These are phyloP conservation scores for Silene coronaria DNA, from an alignment of 179 eudicot species.

Conservation along the genomic window DNA sequence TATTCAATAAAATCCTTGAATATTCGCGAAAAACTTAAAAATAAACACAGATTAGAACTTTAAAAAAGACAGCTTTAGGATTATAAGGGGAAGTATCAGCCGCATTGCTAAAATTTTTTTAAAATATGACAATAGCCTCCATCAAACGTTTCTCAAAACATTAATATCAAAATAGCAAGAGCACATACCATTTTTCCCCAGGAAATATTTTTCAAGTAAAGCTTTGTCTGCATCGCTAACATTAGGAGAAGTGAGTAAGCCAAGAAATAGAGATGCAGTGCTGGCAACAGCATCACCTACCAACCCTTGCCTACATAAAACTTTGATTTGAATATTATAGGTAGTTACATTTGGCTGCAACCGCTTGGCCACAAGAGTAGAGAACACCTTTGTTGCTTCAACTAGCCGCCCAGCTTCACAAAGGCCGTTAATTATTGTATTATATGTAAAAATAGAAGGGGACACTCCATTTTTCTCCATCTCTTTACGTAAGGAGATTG, in stretches of 20 bases:
- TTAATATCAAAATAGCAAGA: not conserved
- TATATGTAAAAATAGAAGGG: constrained; percentile 15
- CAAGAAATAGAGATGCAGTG: not conserved
- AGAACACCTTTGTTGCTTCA: constrained; percentile 7
- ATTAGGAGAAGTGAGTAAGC: not conserved
- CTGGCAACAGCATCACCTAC: not conserved
- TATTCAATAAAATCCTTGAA: too few species aligned
- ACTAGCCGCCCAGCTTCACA: too few species aligned
- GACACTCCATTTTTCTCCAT: constrained; percentile 13
- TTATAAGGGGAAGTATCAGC: too few species aligned
- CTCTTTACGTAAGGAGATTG: not conserved
- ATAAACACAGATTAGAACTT: too few species aligned
- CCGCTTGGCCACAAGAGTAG: constrained; percentile 10
- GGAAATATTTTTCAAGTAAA: not conserved
- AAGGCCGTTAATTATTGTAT: constrained; percentile 18
- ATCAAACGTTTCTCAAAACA: not conserved
- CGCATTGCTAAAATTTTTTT: too few species aligned
- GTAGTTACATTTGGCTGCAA: constrained; percentile 13
- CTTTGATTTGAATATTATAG: constrained; percentile 17
- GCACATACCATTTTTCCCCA: not conserved
- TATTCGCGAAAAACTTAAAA: too few species aligned
- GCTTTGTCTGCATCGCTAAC: not conserved
- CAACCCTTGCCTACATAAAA: constrained; percentile 12
- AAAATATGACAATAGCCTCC: not conserved
- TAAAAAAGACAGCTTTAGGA: too few species aligned